These are phyloP conservation scores for Sporisorium scitamineum DNA, from an alignment of 1,284 basidiomycete genomes.

Conservation along the genomic window DNA sequence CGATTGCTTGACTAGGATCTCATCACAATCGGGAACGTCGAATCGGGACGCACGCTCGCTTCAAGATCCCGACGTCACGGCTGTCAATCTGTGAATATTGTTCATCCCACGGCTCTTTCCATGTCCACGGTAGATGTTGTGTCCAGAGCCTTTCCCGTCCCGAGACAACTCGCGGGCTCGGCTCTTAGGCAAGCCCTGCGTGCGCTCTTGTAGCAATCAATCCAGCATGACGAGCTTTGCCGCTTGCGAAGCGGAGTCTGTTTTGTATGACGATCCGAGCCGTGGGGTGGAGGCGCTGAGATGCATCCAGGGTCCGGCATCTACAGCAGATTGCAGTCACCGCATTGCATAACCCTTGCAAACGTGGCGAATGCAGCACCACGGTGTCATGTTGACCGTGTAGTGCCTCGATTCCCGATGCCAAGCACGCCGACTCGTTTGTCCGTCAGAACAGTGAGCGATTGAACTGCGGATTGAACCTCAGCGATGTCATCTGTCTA, in stretches of 20 bases:
- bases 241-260: not conserved
- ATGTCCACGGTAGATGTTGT: conserved; percentile 5
- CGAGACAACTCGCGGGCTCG: not conserved
- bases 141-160: not conserved
- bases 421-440: not conserved
- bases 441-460: not conserved
- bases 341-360: conserved; percentile 7
- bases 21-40: not conserved
- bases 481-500: not conserved
- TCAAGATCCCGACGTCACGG: conserved; percentile 20
- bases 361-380: conserved; percentile 4
- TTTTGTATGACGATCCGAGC: not conserved
- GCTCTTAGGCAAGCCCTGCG: not conserved
- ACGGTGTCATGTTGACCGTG: not conserved
- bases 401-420: not conserved
- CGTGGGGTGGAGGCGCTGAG: not conserved
- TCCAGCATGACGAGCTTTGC: too few species aligned
- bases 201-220: not conserved
- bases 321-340: not conserved
- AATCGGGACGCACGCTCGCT: conserved; percentile 17
- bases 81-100: conserved; percentile 31
- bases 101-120: conserved; percentile 1
- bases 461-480: not conserved
- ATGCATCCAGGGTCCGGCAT: conserved; percentile 10
- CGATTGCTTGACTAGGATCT: too few species aligned